Evolutionary conservation across 441 rosid species (phyloP), one percentile per base, ranked within the genome.

Genomic region (Jatropha podagrica): DNA sequence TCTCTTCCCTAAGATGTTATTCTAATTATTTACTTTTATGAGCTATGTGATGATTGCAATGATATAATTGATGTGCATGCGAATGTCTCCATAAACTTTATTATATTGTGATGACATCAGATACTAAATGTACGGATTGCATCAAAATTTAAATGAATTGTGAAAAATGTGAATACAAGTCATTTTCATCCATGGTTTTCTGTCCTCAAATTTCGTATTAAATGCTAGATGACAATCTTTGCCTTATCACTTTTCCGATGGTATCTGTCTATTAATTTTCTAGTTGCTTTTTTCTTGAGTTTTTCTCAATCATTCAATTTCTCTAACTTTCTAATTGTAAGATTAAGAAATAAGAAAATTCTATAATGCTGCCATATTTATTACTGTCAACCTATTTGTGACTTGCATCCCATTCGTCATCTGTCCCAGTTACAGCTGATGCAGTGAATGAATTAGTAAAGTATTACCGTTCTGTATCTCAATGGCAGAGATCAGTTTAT

Each of bases 11-110:
- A 52, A 17, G 32, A 11, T 42, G 61, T 15, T 61, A 42, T 8
- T 14, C 17, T 27, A 17, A 41, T 23, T 48, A 42, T 51, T 73
- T 14, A 12, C 51, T 15, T 7, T 7, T 15, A 7, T 66, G 44
- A 72, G 60, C 44, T 72, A 49, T 42, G 41, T 69, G 65, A 37
- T 8, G 23, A 42, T 40, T 32, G n/a, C 38, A 49, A 38, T 68
- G 20, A 26, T 20, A 37, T 5, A 11, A 60, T 27, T 46, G 46
- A 32, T 9, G 7, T 52, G 71, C 6, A 9, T 32, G 8, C 56
- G 58, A 32, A 32, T 46, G 7, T 62, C 20, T 56, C 37, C 48
- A 5, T 41, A 41, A 23, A 17, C 61, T 15, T 11, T 54, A 14
- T 8, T 32, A n/a, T 41, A 13, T 55, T 44, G 41, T 63, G 12